These are phyloP conservation scores for Saturnispora silvae DNA, from an alignment of 805 yeast genomes.

Conservation along the genomic window DNA sequence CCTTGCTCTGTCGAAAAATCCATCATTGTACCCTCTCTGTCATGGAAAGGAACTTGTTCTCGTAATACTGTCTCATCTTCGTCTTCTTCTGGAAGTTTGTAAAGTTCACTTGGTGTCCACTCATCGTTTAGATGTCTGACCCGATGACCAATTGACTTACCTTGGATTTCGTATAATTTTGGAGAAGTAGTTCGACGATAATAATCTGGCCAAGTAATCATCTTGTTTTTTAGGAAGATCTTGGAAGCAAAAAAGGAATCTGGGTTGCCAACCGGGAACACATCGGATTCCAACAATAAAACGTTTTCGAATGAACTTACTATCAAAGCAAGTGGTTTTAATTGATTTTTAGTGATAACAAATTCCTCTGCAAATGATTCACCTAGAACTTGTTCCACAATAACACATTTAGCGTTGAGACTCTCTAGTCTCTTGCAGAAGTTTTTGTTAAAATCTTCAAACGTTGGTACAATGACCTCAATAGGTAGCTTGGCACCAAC, in stretches of 20 bases:
- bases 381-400: constrained; percentile 29
- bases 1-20: constrained; percentile 58
- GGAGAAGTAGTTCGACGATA: constrained; percentile 63
- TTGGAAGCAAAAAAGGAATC: constrained; percentile 37
- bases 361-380: constrained; percentile 15
- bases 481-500: constrained; percentile 32
- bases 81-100: constrained; percentile 13
- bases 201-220: constrained; percentile 64
- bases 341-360: constrained; percentile 26
- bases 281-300: constrained; percentile 36
- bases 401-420: constrained; percentile 33
- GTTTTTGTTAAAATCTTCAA: constrained; percentile 10
- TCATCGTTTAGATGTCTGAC: constrained; percentile 27
- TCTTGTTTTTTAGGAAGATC: constrained; percentile 32
- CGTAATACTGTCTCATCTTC: constrained; percentile 17
- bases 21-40: constrained; percentile 49
- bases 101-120: constrained; percentile 15
- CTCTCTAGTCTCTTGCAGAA: constrained; percentile 31
- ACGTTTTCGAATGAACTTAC: constrained; percentile 39
- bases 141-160: constrained; percentile 26
- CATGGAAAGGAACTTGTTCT: constrained; percentile 37
- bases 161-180: constrained; percentile 44
- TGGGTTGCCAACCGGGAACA: constrained; percentile 36
- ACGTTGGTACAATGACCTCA: constrained; percentile 15
- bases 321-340: constrained; percentile 35